Conservation (phyloP, 75 land plant species). For the Pinus albicaulis region DNA sequence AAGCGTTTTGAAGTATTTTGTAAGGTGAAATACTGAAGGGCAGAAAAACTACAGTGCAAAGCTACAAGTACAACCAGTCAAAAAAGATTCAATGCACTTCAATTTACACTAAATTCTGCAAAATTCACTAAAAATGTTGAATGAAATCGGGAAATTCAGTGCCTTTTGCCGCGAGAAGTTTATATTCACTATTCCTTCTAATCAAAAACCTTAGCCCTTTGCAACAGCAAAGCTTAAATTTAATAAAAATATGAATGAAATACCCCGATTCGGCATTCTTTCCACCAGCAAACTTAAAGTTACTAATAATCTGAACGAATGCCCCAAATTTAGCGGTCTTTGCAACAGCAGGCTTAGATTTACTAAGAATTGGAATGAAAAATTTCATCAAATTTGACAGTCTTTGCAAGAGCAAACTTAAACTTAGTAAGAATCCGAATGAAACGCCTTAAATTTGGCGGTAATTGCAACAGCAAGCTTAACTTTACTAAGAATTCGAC, state of each 20-base stretch:
- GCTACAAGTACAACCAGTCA: background rate
- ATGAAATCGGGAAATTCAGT: slow-evolving; percentile 53
- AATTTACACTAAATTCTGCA: too few species aligned
- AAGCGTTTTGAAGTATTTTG: too few species aligned
- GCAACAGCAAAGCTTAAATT: background rate
- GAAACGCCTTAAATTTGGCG: slow-evolving; percentile 18
- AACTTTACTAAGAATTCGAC: background rate
- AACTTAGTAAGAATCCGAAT: background rate
- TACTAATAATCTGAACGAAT: background rate
- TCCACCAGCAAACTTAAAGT: background rate
- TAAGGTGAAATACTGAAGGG: too few species aligned
- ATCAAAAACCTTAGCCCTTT: background rate
- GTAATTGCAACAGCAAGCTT: slow-evolving; percentile 41
- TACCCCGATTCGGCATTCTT: too few species aligned
- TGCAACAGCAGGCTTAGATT: slow-evolving; percentile 30
- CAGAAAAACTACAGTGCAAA: background rate
- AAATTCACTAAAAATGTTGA: background rate
- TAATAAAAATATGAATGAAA: background rate
- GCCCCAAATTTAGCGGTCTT: slow-evolving; percentile 70
- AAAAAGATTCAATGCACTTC: background rate
- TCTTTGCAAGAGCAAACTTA: background rate
- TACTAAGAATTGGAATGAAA: too few species aligned
- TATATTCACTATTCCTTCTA: slow-evolving; percentile 1
- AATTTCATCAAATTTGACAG: too few species aligned
- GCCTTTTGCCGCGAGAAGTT: slow-evolving; percentile 36